phyloP scores from a whole-genome alignment of 2,329 filamentous ascomycete species.

The Colletotrichum sp. region DNA sequence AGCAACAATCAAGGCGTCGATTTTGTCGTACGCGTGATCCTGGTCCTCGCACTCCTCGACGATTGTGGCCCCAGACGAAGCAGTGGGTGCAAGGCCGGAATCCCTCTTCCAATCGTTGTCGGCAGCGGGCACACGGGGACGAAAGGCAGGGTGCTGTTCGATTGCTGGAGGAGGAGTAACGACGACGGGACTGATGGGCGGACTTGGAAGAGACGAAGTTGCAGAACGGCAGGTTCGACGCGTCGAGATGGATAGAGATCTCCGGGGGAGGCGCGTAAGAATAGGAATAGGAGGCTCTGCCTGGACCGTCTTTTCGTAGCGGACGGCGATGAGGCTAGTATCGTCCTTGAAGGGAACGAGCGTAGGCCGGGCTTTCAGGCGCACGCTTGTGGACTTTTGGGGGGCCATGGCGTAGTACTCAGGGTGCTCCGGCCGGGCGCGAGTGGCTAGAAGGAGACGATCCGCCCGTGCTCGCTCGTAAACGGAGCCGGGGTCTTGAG shows the following conservation, averaged over 20 bases:
- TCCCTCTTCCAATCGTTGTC: slow-evolving; percentile 57
- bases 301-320: slow-evolving; percentile 66
- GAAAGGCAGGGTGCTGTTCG: slow-evolving; percentile 60
- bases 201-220: slow-evolving; percentile 15
- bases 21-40: slow-evolving; percentile 31
- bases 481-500: background rate
- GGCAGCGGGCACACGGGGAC: slow-evolving; percentile 27
- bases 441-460: background rate
- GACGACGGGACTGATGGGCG: slow-evolving; percentile 30
- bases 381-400: slow-evolving; percentile 46
- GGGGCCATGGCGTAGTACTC: slow-evolving; percentile 36
- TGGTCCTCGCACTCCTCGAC: slow-evolving; percentile 46
- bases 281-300: slow-evolving; percentile 63
- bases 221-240: slow-evolving; percentile 10
- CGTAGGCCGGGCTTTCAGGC: slow-evolving; percentile 44
- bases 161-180: slow-evolving; percentile 39
- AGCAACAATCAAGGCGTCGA: background rate
- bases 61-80: slow-evolving; percentile 42
- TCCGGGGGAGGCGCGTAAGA: slow-evolving; percentile 47
- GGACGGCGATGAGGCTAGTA: slow-evolving; percentile 56
- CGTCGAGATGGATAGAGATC: slow-evolving; percentile 22
- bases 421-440: background rate
- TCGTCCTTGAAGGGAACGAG: slow-evolving; percentile 52
- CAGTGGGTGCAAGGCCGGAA: slow-evolving; percentile 56
- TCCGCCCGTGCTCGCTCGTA: slow-evolving; percentile 6